A percentile compares a stretch with the other conserved stretches of the same genome.
Conservation (phyloP, 2,329 filamentous ascomycete genomes). For the Escovopsis sp. region DNA sequence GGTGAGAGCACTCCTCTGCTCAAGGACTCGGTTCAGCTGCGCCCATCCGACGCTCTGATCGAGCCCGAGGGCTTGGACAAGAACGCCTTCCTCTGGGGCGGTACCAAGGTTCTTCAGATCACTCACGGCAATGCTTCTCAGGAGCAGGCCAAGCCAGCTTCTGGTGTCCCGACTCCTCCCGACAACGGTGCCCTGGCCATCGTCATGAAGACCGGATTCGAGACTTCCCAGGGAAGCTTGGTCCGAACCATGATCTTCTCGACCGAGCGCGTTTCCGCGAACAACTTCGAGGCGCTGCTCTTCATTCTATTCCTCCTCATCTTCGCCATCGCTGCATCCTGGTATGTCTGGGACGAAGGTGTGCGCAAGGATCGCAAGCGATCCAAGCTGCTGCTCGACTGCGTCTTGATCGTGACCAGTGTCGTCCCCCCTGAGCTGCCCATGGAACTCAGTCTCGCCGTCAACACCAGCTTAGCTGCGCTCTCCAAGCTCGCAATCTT, state of each 20-base stretch:
- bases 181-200: slow-evolving; percentile 90
- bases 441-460: slow-evolving; percentile 94
- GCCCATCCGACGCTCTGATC: slow-evolving; percentile 63
- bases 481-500: slow-evolving; percentile 94
- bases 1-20: slow-evolving; percentile 93
- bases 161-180: slow-evolving; percentile 69
- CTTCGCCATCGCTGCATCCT: slow-evolving; percentile 92
- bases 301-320: slow-evolving; percentile 95
- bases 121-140: slow-evolving; percentile 73
- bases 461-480: slow-evolving; percentile 92
- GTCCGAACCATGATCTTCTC: slow-evolving; percentile 99
- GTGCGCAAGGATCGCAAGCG: slow-evolving; percentile 89
- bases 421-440: slow-evolving; percentile 96
- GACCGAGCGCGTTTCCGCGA: slow-evolving; percentile 95
- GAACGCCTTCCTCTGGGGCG: slow-evolving; percentile 90
- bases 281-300: slow-evolving; percentile 88
- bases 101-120: slow-evolving; percentile 92
- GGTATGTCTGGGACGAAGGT: slow-evolving; percentile 98
- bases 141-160: slow-evolving; percentile 54
- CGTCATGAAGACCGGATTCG: slow-evolving; percentile 94
- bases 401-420: slow-evolving; percentile 91
- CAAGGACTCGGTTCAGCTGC: slow-evolving; percentile 88
- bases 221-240: slow-evolving; percentile 93
- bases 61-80: slow-evolving; percentile 91
- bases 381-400: slow-evolving; percentile 93